Percentiles rank a stretch among this genome's conserved stretches.
Conservation (phyloP, 805 yeast species). For the Kuraishia cidri region DNA sequence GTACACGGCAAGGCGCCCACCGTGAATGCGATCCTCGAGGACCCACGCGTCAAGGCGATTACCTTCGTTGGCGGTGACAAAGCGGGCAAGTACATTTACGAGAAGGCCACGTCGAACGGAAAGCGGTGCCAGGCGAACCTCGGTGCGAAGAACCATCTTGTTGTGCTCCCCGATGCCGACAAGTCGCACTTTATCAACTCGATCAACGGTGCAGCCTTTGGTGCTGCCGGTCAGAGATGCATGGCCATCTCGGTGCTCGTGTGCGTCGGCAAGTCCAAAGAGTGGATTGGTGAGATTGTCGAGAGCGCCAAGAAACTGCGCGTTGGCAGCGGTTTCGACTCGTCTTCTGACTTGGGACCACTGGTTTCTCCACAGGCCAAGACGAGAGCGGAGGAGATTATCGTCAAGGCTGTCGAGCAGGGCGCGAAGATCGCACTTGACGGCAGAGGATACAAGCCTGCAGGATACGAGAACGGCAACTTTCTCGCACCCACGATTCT, state of each 20-base stretch:
- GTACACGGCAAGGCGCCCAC: slow-evolving; percentile 71
- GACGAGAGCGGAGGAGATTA: slow-evolving; percentile 44
- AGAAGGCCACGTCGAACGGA: slow-evolving; percentile 56
- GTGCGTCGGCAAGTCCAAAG: slow-evolving; percentile 57
- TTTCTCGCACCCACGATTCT: slow-evolving; percentile 67
- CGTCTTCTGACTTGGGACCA: slow-evolving; percentile 61
- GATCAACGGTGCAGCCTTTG: slow-evolving; percentile 68
- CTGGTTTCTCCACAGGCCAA: slow-evolving; percentile 55
- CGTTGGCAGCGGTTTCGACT: slow-evolving; percentile 61
- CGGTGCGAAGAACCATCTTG: slow-evolving; percentile 75
- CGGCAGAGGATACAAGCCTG: slow-evolving; percentile 43
- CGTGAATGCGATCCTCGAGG: slow-evolving; percentile 61
- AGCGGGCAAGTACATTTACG: slow-evolving; percentile 69
- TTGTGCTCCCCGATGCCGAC: slow-evolving; percentile 67
- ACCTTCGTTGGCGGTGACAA: slow-evolving; percentile 76
- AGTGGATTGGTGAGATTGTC: slow-evolving; percentile 55
- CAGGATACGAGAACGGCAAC: slow-evolving; percentile 42
- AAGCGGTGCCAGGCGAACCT: slow-evolving; percentile 72
- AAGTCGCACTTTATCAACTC: slow-evolving; percentile 55
- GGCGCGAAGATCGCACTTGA: slow-evolving; percentile 60
- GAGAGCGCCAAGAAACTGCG: slow-evolving; percentile 45
- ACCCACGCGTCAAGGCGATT: slow-evolving; percentile 67
- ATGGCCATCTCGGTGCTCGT: slow-evolving; percentile 71
- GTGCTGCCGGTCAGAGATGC: slow-evolving; percentile 83
- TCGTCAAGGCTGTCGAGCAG: slow-evolving; percentile 42